Percentiles rank a stretch among this genome's conserved stretches.
Evolutionary conservation across 192 early-diverging fungal species (phyloP).

Genomic region (Entomortierella chlamydospora): DNA sequence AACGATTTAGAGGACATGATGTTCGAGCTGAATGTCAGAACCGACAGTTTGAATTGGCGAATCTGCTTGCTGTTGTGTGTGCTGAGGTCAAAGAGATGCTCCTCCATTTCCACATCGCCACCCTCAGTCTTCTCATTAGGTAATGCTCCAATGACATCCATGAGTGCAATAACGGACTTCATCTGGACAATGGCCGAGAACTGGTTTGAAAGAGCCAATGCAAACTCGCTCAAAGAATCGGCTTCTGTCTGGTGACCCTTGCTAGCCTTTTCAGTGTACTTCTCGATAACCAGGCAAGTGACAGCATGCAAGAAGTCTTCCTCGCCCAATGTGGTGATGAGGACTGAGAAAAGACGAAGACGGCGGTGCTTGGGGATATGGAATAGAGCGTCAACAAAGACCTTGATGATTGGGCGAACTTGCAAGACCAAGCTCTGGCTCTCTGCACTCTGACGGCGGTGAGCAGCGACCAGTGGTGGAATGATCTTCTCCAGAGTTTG

Average conservation of each 20-base stretch:
- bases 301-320: conserved; percentile 79
- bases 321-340: conserved; percentile 85
- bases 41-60: conserved; percentile 73
- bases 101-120: conserved; percentile 43
- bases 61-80: conserved; percentile 67
- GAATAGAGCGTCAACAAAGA: conserved; percentile 91
- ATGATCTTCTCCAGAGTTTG: conserved; percentile 89
- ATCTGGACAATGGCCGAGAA: conserved; percentile 79
- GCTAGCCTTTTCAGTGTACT: conserved; percentile 65
- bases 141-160: conserved; percentile 63
- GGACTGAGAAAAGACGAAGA: conserved; percentile 84
- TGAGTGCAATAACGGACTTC: conserved; percentile 66
- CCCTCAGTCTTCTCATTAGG: conserved; percentile 65
- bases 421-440: conserved; percentile 53
- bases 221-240: conserved; percentile 80
- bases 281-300: conserved; percentile 79
- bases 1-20: conserved; percentile 64
- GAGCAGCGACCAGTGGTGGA: conserved; percentile 75
- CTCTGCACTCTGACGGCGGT: conserved; percentile 54
- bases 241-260: conserved; percentile 67
- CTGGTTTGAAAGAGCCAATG: conserved; percentile 73
- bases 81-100: conserved; percentile 39
- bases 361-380: conserved; percentile 96
- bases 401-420: conserved; percentile 83
- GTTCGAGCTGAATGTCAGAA: conserved; percentile 64